Percentiles rank a stretch among this genome's conserved stretches.
phyloP scores from a whole-genome alignment of 2,329 filamentous ascomycete species.

The Aspergillus cejpii region DNA sequence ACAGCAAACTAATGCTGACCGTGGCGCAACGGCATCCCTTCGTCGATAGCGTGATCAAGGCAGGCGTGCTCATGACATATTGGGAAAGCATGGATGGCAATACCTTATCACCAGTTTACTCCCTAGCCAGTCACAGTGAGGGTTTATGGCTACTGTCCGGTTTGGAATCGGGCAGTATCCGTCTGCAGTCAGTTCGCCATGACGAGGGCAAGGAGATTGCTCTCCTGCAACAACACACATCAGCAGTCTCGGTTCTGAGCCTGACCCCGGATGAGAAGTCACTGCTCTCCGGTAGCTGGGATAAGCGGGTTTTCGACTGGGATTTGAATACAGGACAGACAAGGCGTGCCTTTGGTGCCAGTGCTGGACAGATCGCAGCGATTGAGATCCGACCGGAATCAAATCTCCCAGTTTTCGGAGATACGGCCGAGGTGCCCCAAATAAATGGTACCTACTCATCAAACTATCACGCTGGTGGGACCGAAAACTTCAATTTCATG shows the following conservation, averaged over 20 bases:
- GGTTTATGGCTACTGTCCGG: constrained; percentile 89
- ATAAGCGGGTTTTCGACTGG: constrained; percentile 91
- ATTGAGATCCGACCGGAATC: constrained; percentile 78
- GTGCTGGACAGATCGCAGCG: constrained; percentile 75
- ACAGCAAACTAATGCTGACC: constrained; percentile 85
- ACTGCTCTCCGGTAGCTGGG: constrained; percentile 90
- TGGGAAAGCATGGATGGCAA: constrained; percentile 92
- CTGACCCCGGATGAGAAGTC: constrained; percentile 79
- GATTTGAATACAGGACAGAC: constrained; percentile 80
- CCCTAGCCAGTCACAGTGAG: constrained; percentile 80
- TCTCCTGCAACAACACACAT: constrained; percentile 74
- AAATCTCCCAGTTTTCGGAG: constrained; percentile 66
- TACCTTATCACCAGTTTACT: constrained; percentile 81
- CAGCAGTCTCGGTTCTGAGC: constrained; percentile 81
- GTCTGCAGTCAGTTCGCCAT: constrained; percentile 85
- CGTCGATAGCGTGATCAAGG: constrained; percentile 94
- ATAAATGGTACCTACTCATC: constrained; percentile 65
- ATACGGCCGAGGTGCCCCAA: constrained; percentile 49
- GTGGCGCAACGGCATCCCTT: constrained; percentile 95
- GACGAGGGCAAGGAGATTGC: constrained; percentile 88
- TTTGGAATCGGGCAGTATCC: constrained; percentile 83
- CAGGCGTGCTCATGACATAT: constrained; percentile 88
- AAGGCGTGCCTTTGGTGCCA: constrained; percentile 68
- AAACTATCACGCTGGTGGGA: constrained; percentile 60
- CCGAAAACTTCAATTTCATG: constrained; percentile 48